Conservation (phyloP, 805 yeast genomes). For the Metschnikowia bowlesiae region DNA sequence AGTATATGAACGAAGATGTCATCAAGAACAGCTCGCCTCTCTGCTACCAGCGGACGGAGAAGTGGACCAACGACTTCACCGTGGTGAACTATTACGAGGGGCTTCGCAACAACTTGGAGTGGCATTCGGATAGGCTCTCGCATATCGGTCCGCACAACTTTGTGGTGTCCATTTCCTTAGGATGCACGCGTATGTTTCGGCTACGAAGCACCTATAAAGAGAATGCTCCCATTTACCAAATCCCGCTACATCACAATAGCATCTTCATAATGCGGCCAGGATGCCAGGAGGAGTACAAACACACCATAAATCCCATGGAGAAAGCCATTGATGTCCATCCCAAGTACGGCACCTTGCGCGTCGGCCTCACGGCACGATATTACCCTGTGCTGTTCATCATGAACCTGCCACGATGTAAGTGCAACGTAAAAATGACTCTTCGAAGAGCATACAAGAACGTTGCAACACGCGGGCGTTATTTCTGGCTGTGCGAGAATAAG, state of each 20-base stretch:
- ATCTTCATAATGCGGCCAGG: conserved; percentile 72
- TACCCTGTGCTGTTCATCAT: conserved; percentile 36
- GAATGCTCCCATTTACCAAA: conserved; percentile 35
- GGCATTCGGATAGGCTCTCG: conserved; percentile 74
- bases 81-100: conserved; percentile 54
- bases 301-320: conserved; percentile 49
- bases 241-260: conserved; percentile 69
- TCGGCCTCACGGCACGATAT: conserved; percentile 64
- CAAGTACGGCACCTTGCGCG: conserved; percentile 46
- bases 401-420: conserved; percentile 43
- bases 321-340: conserved; percentile 43
- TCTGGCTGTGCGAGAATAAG: conserved; percentile 59
- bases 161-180: conserved; percentile 65
- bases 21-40: conserved; percentile 27
- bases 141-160: conserved; percentile 68
- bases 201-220: conserved; percentile 42
- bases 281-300: conserved; percentile 72
- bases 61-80: conserved; percentile 53
- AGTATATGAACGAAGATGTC: conserved; percentile 33
- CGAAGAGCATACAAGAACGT: conserved; percentile 51
- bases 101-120: conserved; percentile 53
- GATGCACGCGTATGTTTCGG: conserved; percentile 66
- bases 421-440: conserved; percentile 48
- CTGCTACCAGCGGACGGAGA: conserved; percentile 33
- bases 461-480: conserved; percentile 49